A percentile compares a stretch with the other conserved stretches of the same genome.
phyloP scores from a whole-genome alignment of 2,329 filamentous ascomycete species.

The Colletotrichum chrysophilum region DNA sequence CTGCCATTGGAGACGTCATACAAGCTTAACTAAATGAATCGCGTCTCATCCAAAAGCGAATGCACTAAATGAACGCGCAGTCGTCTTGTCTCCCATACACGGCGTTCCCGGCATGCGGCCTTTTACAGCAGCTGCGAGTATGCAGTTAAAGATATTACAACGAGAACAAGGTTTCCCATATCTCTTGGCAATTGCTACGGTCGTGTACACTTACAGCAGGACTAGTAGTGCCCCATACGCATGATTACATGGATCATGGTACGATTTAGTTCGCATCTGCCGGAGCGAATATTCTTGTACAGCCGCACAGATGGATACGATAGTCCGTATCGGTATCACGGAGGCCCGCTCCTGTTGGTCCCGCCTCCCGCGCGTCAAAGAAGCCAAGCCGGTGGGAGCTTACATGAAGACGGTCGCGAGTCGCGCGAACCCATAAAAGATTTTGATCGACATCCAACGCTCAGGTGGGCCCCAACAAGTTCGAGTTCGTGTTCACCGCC shows the following conservation, averaged over 20 bases:
- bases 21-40: no score
- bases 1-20: no score
- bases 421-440: not conserved
- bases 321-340: not conserved
- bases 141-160: not conserved
- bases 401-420: not conserved
- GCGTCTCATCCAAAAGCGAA: not conserved
- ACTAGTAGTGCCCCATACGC: not conserved
- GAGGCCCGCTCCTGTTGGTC: not conserved
- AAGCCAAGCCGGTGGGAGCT: not conserved
- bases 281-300: not conserved
- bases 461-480: not conserved
- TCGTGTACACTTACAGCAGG: not conserved
- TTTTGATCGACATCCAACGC: not conserved
- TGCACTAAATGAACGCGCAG: rapidly evolving
- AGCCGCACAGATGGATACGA: not conserved
- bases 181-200: not conserved
- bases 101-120: not conserved
- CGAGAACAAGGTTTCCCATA: not conserved
- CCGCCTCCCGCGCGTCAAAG: not conserved
- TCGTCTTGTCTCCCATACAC: not conserved
- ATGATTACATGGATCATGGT: not conserved
- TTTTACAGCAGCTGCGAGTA: not conserved
- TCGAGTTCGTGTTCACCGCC: not conserved
- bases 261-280: not conserved